These are phyloP conservation scores for Acer negundo DNA, from an alignment of 345 rosid genomes.

Conservation along the genomic window DNA sequence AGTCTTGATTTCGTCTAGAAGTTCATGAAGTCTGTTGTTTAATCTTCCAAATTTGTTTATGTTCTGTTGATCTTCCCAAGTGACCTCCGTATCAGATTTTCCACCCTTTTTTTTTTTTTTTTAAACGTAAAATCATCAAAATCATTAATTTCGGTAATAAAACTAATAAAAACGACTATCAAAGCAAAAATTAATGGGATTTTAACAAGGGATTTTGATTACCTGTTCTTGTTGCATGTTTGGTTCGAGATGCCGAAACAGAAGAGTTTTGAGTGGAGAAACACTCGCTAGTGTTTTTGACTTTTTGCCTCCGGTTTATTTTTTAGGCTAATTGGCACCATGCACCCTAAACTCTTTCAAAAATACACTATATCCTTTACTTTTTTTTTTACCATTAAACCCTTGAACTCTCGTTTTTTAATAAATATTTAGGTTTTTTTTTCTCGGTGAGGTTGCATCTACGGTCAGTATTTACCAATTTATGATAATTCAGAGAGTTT, in stretches of 20 bases:
- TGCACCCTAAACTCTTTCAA: no score
- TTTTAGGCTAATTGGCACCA: no score
- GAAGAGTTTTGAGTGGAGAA: neutral
- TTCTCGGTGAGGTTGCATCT: no score
- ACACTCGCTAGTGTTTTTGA: neutral
- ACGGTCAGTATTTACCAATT: no score
- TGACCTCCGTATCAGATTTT: constrained; percentile 85
- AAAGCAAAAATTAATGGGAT: neutral
- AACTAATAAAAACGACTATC: neutral
- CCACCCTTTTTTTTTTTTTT: constrained; percentile 61
- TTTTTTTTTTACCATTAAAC: no score
- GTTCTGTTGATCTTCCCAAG: constrained; percentile 98
- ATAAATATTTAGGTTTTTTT: no score
- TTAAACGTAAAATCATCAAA: constrained; percentile 7
- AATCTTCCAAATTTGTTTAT: constrained; percentile 82
- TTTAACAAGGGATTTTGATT: constrained; percentile 5
- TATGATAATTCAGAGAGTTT: no score
- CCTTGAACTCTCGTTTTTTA: no score
- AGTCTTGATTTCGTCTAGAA: constrained; percentile 74
- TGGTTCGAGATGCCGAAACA: neutral
- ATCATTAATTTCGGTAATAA: neutral
- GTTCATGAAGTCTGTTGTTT: constrained; percentile 86
- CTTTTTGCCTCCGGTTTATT: no score
- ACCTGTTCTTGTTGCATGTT: constrained; percentile 23
- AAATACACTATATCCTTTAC: no score